These are phyloP conservation scores for Ganoderma boninense DNA, from an alignment of 1,284 basidiomycete species.

Conservation along the genomic window DNA sequence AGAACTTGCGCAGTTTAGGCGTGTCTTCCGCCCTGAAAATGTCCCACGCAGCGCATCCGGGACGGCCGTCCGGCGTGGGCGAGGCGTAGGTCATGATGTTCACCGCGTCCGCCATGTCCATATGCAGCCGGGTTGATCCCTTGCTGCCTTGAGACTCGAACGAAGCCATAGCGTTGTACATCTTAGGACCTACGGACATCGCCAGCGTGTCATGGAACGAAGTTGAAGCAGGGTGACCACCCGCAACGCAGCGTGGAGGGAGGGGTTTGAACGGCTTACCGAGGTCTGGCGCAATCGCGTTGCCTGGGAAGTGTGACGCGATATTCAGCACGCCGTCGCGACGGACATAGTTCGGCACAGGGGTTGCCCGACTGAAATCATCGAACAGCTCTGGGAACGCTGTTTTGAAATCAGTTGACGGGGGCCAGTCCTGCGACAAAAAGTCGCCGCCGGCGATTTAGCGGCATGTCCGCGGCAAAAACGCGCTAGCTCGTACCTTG, in stretches of 20 bases:
- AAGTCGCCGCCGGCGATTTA: slow-evolving; percentile 13
- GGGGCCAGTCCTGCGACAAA: slow-evolving; percentile 85
- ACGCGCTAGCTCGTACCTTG: slow-evolving; percentile 60
- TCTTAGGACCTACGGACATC: slow-evolving; percentile 65
- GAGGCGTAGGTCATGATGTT: slow-evolving; percentile 90
- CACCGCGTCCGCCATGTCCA: slow-evolving; percentile 96
- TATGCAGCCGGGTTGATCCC: slow-evolving; percentile 89
- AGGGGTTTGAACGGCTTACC: slow-evolving; percentile 52
- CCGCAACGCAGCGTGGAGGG: not conserved
- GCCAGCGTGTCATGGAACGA: slow-evolving; percentile 2
- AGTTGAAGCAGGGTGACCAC: slow-evolving; percentile 19
- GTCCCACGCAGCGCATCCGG: slow-evolving; percentile 93
- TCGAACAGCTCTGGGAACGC: slow-evolving; percentile 89
- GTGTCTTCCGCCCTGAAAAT: slow-evolving; percentile 88
- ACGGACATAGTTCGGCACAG: slow-evolving; percentile 88
- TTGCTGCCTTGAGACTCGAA: slow-evolving; percentile 69
- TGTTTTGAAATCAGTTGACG: slow-evolving; percentile 83
- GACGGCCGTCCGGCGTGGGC: slow-evolving; percentile 63
- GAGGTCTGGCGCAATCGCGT: slow-evolving; percentile 87
- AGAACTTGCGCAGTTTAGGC: slow-evolving; percentile 78
- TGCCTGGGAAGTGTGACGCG: slow-evolving; percentile 87
- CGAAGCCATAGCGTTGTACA: slow-evolving; percentile 83
- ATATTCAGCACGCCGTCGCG: slow-evolving; percentile 91
- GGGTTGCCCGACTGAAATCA: slow-evolving; percentile 86
- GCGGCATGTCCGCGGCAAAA: slow-evolving; percentile 9